Percentiles rank a stretch among this genome's conserved stretches.
Evolutionary conservation across 768 basidiomycete genomes (phyloP).

Genomic region (Exsudoporus frostii): DNA sequence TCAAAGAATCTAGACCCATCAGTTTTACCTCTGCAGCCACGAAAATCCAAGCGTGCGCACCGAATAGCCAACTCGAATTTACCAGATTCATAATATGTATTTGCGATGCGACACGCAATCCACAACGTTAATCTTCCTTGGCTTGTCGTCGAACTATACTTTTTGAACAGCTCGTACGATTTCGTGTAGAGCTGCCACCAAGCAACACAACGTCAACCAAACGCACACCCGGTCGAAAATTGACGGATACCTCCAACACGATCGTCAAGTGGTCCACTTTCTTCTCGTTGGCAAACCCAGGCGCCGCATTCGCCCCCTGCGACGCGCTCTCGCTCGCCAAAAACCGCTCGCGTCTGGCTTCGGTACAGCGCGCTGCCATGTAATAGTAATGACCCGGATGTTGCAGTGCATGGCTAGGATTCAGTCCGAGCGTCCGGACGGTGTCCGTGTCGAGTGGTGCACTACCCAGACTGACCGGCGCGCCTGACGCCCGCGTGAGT

Average conservation of each 20-base stretch:
- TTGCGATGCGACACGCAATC: slow-evolving; percentile 88
- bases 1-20: slow-evolving; percentile 73
- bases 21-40: neutral
- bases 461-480: slow-evolving; percentile 18
- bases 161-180: slow-evolving; percentile 91
- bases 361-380: slow-evolving; percentile 83
- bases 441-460: slow-evolving; percentile 50
- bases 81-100: slow-evolving; percentile 74
- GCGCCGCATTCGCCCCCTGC: slow-evolving; percentile 42
- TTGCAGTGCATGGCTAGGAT: slow-evolving; percentile 80
- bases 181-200: slow-evolving; percentile 79
- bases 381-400: slow-evolving; percentile 89
- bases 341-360: slow-evolving; percentile 69
- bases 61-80: slow-evolving; percentile 88
- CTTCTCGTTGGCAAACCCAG: slow-evolving; percentile 84
- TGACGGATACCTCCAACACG: slow-evolving; percentile 65
- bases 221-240: neutral
- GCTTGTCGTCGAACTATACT: slow-evolving; percentile 50
- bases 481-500: slow-evolving; percentile 25
- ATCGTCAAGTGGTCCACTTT: slow-evolving; percentile 87
- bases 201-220: neutral
- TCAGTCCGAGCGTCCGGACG: slow-evolving; percentile 62
- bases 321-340: slow-evolving; percentile 46
- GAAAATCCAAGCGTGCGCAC: slow-evolving; percentile 35
- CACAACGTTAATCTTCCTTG: slow-evolving; percentile 83